Percentiles rank a stretch among this genome's conserved stretches.
phyloP scores from a whole-genome alignment of 2,329 filamentous ascomycete genomes.

The Thelonectria discophora region DNA sequence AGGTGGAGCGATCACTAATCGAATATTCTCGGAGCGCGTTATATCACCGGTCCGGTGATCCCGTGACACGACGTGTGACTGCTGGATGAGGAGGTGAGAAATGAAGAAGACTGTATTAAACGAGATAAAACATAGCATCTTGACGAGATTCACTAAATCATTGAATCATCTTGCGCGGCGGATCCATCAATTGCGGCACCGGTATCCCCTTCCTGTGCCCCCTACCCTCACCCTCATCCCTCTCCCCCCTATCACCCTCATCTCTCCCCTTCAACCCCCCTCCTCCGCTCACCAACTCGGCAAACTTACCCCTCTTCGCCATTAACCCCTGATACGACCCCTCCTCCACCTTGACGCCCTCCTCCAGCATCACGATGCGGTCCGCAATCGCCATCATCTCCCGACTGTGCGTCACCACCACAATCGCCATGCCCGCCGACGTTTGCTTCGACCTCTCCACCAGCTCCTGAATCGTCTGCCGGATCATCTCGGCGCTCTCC shows the following conservation, averaged over 20 bases:
- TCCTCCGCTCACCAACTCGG: conserved; percentile 55
- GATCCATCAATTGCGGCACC: too few species aligned
- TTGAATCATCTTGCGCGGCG: too few species aligned
- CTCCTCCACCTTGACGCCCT: conserved; percentile 70
- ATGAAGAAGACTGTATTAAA: too few species aligned
- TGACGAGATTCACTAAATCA: too few species aligned
- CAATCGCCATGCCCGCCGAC: conserved; percentile 66
- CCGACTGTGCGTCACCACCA: conserved; percentile 82
- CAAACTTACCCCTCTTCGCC: conserved; percentile 54
- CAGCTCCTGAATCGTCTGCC: conserved; percentile 67
- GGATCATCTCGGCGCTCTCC: conserved; percentile 70
- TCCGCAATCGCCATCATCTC: conserved; percentile 90
- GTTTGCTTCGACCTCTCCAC: conserved; percentile 46
- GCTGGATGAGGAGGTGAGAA: neutral
- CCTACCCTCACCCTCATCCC: too few species aligned
- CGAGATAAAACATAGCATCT: too few species aligned
- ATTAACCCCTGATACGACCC: conserved; percentile 73
- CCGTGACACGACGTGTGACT: too few species aligned
- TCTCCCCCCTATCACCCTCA: too few species aligned
- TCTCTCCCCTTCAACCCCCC: neutral
- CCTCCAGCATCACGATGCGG: conserved; percentile 76
- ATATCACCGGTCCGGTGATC: too few species aligned
- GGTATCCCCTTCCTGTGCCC: too few species aligned
- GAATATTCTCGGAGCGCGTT: too few species aligned
- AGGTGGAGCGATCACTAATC: too few species aligned